These are phyloP conservation scores for Tausonia pullulans DNA, from an alignment of 1,284 basidiomycete species.

Conservation along the genomic window DNA sequence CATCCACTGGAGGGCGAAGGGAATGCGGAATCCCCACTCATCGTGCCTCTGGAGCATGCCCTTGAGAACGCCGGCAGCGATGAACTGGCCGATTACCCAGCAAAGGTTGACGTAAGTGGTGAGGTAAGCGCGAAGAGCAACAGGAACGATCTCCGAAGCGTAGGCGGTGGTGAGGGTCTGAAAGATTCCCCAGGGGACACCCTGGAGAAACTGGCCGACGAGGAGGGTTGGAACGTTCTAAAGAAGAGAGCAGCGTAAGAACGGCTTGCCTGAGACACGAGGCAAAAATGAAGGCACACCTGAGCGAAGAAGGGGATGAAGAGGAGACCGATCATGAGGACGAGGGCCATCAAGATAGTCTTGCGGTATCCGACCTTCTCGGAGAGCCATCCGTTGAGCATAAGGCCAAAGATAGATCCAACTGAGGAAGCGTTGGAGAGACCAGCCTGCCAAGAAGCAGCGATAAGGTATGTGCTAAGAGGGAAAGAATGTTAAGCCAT, in stretches of 20 bases:
- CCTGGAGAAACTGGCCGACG: constrained; percentile 32
- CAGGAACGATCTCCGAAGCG: constrained; percentile 37
- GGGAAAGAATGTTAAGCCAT: constrained; percentile 23
- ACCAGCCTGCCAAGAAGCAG: constrained; percentile 40
- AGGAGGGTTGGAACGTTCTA: constrained; percentile 27
- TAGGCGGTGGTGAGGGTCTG: constrained; percentile 34
- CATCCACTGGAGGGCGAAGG: constrained; percentile 20
- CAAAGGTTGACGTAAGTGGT: constrained; percentile 36
- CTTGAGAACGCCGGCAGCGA: constrained; percentile 32
- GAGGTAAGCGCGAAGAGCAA: constrained; percentile 33
- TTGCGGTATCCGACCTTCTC: constrained; percentile 35
- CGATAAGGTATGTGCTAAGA: constrained; percentile 34
- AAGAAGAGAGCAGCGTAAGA: too few relatives aligned
- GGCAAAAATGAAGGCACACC: too few relatives aligned
- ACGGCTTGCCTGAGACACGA: too few relatives aligned
- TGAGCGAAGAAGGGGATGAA: constrained; percentile 35
- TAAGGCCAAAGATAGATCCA: constrained; percentile 37
- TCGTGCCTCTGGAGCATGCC: constrained; percentile 23
- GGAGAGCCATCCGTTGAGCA: constrained; percentile 33
- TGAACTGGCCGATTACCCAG: constrained; percentile 24
- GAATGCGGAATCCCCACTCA: constrained; percentile 24
- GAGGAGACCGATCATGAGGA: constrained; percentile 29
- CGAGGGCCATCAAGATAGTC: constrained; percentile 28
- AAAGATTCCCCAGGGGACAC: constrained; percentile 26
- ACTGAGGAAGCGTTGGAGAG: constrained; percentile 29